Percentiles rank a stretch among this genome's conserved stretches.
phyloP scores from a whole-genome alignment of 2,329 filamentous ascomycete genomes.

The Claviceps sp. region DNA sequence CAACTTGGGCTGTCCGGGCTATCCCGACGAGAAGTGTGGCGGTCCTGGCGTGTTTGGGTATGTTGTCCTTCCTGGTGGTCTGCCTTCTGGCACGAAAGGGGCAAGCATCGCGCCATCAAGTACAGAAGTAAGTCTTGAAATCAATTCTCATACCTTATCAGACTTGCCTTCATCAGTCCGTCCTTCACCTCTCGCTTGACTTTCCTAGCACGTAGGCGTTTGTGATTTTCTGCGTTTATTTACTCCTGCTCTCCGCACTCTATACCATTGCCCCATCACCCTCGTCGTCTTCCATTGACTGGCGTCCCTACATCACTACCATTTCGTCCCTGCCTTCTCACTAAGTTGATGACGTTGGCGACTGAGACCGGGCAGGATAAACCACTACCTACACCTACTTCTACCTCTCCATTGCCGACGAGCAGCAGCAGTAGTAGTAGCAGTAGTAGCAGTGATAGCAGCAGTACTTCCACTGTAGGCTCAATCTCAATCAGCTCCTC shows the following conservation, averaged over 20 bases:
- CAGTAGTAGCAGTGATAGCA: constrained; percentile 1
- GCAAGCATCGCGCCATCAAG: constrained; percentile 11
- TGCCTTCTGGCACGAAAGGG: constrained; percentile 42
- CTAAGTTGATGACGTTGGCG: constrained; percentile 17
- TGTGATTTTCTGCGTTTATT: not conserved
- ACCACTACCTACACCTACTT: constrained; percentile 12
- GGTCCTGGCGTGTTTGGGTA: constrained; percentile 51
- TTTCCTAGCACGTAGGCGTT: not conserved
- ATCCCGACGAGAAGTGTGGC: constrained; percentile 51
- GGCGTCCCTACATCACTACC: not conserved
- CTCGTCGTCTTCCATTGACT: not conserved
- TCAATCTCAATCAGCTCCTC: constrained; percentile 7
- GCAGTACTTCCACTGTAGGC: constrained; percentile 25
- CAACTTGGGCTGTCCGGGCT: constrained; percentile 52
- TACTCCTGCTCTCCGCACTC: not conserved
- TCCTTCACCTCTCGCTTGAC: not conserved
- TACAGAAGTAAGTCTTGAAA: constrained; percentile 14
- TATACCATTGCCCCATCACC: not conserved
- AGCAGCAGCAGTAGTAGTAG: constrained; percentile 5
- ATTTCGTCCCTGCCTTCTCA: no score
- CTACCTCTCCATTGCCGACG: constrained; percentile 13
- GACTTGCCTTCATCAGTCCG: not conserved
- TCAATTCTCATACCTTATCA: constrained; percentile 1
- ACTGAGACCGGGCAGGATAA: constrained; percentile 24
- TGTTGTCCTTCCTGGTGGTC: constrained; percentile 34